These are phyloP conservation scores for Penicillium sp. DNA, from an alignment of 2,329 filamentous ascomycete genomes.

Conservation along the genomic window DNA sequence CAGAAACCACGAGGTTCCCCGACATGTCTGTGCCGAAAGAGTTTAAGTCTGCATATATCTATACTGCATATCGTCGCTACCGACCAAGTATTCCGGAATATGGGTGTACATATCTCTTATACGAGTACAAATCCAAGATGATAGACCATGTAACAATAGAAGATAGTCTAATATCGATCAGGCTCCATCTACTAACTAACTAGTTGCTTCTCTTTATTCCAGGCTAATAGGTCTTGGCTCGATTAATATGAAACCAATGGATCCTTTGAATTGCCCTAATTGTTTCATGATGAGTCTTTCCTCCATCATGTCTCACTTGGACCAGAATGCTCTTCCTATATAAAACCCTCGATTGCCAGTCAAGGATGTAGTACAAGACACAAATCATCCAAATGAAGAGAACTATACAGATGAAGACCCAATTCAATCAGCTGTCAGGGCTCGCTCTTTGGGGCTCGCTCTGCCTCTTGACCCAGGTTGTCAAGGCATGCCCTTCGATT, in stretches of 20 bases:
- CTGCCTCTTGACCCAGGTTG: background rate
- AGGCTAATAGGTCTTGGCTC: background rate
- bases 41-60: background rate
- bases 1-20: background rate
- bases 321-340: background rate
- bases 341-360: background rate
- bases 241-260: background rate
- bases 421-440: background rate
- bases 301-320: background rate
- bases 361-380: background rate
- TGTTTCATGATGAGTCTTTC: background rate
- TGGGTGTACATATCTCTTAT: background rate
- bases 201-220: background rate
- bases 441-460: background rate
- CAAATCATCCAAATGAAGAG: background rate
- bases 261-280: background rate
- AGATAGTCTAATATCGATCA: background rate
- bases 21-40: background rate
- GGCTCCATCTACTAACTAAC: background rate
- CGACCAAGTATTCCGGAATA: too few species aligned
- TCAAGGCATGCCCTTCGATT: background rate
- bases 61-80: background rate
- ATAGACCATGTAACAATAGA: background rate
- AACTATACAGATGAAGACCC: background rate
- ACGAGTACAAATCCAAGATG: background rate